phyloP scores from a whole-genome alignment of 257 asterid species.

The Nicotiana tomentosiformis region DNA sequence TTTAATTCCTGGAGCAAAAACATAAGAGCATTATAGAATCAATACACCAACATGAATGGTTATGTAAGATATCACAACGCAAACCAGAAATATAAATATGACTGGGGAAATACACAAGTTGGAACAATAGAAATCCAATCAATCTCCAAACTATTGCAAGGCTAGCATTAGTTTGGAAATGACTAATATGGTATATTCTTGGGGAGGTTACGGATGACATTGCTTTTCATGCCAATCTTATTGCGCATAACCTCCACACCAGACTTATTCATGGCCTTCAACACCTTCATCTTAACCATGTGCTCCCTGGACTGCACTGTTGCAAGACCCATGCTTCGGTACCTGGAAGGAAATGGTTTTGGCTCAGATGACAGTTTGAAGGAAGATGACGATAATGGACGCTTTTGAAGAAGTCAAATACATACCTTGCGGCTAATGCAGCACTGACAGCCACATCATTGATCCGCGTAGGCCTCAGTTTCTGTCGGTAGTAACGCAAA shows the following conservation, averaged over 20 bases:
- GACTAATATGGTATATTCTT: constrained; percentile 59
- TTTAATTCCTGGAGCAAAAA: background rate
- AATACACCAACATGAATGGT: background rate
- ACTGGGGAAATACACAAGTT: background rate
- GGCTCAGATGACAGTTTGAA: background rate
- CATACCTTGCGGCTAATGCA: constrained; percentile 65
- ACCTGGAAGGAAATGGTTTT: constrained; percentile 31
- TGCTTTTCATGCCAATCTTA: constrained; percentile 88
- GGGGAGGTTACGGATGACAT: constrained; percentile 89
- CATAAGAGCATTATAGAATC: too few relatives aligned
- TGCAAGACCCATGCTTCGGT: constrained; percentile 80
- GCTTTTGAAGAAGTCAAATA: background rate
- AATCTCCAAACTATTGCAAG: background rate
- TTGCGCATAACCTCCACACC: constrained; percentile 80
- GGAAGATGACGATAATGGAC: background rate
- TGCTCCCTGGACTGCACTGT: constrained; percentile 79
- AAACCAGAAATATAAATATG: background rate
- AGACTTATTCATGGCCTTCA: constrained; percentile 65
- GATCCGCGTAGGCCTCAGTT: constrained; percentile 67
- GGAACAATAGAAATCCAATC: background rate
- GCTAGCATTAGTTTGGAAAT: background rate
- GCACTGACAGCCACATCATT: constrained; percentile 42
- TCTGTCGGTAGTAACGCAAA: constrained; percentile 85
- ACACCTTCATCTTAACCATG: constrained; percentile 63
- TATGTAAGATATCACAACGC: background rate